Conservation (phyloP, 2,329 filamentous ascomycete species). For the Neopestalotiopsis sp. region DNA sequence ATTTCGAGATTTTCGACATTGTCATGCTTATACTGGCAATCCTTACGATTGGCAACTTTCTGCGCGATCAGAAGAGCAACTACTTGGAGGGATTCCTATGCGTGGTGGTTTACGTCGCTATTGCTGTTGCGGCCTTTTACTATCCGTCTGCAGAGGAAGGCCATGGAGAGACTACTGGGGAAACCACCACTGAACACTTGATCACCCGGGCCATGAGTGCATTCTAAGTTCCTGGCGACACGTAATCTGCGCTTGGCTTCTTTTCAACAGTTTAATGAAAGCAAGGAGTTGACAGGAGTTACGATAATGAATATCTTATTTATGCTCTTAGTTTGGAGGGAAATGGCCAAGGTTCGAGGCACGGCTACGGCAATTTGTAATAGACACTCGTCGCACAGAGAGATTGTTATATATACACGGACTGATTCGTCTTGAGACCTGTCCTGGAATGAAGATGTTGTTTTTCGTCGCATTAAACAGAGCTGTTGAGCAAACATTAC, state of each 20-base stretch:
- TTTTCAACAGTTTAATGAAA: background rate
- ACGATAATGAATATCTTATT: background rate
- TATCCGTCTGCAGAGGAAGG: conserved; percentile 44
- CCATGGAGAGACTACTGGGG: background rate
- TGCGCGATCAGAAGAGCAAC: conserved; percentile 87
- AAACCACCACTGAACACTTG: background rate
- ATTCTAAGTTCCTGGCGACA: background rate
- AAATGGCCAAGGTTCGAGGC: background rate
- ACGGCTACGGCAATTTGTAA: background rate
- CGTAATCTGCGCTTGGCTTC: background rate
- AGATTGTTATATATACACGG: background rate
- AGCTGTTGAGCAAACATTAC: too few relatives aligned
- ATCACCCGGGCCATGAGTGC: background rate
- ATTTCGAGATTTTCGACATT: conserved; percentile 88
- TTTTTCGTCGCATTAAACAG: too few relatives aligned
- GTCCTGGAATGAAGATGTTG: too few relatives aligned
- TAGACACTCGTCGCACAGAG: background rate
- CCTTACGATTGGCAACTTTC: conserved; percentile 84
- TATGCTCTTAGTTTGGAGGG: background rate
- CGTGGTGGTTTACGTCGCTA: conserved; percentile 69
- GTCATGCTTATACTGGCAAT: conserved; percentile 83
- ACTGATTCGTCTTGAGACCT: too few relatives aligned
- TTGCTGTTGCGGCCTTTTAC: conserved; percentile 64
- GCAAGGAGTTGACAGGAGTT: conserved; percentile 10
- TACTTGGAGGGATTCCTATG: conserved; percentile 87